Base-by-base conservation (phyloP, 2,329 filamentous ascomycete genomes). In the Xylaria multiplex region DNA sequence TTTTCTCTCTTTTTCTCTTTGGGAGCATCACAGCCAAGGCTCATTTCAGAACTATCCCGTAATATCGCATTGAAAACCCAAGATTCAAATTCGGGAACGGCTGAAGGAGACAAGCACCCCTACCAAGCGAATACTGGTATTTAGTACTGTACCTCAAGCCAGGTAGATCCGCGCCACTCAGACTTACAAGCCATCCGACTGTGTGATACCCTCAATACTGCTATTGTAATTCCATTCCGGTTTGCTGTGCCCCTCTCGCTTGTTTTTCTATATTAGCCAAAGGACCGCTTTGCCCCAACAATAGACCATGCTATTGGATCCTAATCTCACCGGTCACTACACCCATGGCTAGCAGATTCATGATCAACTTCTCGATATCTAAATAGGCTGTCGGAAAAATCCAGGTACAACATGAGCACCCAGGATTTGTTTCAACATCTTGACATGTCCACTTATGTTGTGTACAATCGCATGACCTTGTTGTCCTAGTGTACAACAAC, bases 361-460 rank as follows among this genome's bases (percentile, higher is more conserved):
- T 40, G 42, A 48, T 35, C 50, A 27, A 35, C 13, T 24, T 22
- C 19, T 11, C 1, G 4, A 56, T 43, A 3, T 6, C 14, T 42
- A 13, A 22, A 32, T 16, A n/a, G 14, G 37, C 43, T 40, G 4
- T n/a, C 11, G n/a, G 7, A 2, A 27, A 48, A 32, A 22, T 48
- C 24, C 3, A 37, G 19, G 19, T 42, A 42, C 35, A 11, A 42
- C 35, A 32, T 46, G 19, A 22, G 16, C 14, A 9, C 22, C 49
- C 9, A 43, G 49, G 19, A 27, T 32, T 37, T 53, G 56, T 66
- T 58, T 59, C 64, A 61, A 56, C 22, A 27, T 5, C 22, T 32
- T 42, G 11, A 22, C 40, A 3, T 49, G 13, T 35, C 49, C 27
- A 8, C 32, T 49, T 49, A 52, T 55, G 24, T 49, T 46, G 43